Evolutionary conservation across 164 flowering plant genomes (phyloP), one percentile per base, ranked within the genome.

Genomic region (Platanus orientalis): DNA sequence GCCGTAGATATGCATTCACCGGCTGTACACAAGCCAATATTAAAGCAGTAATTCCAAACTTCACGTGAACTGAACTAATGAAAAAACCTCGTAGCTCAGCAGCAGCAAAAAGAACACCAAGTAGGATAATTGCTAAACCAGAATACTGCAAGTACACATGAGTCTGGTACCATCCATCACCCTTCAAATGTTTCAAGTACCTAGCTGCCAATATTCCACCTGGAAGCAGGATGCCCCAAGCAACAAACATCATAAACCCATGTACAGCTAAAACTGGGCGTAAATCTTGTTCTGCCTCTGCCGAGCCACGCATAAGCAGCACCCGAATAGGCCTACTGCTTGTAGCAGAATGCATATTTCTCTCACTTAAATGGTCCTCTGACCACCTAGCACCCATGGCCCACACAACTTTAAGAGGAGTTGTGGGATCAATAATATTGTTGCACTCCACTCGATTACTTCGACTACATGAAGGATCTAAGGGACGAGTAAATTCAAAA

Each of bases 221-320:
- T 17, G 99, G 99, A 69, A 94, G 84, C 76, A 94, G 73, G 64
- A 94, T 86, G 5, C 95, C 99, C 96, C 96, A 94, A 16, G 99
- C 93, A 67, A 94, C 90, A 74, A 91, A 94, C 99, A 94, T 94
- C 97, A 94, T 94, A 72, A 94, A 91, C 30, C 99, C 99, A 74
- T 94, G 99, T 20, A 94, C 99, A 57, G 96, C 93, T 66, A 94
- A 79, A 13, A 94, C 99, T 0, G 99, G 99, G 23, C 86, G 82
- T 68, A 94, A 62, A 74, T 94, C 99, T 69, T 94, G 85, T 67
- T 91, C 97, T 5, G 97, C 99, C 76, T 94, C 99, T 12, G 99
- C 91, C 23, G 99, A 91, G 30, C 97, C 99, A 62, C 87, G 86
- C 80, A 83, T 72, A 34, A 94, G 86, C 69, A 85, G 60, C 69